Conservation (phyloP, 345 rosid species). For the Rhodomyrtus tomentosa region DNA sequence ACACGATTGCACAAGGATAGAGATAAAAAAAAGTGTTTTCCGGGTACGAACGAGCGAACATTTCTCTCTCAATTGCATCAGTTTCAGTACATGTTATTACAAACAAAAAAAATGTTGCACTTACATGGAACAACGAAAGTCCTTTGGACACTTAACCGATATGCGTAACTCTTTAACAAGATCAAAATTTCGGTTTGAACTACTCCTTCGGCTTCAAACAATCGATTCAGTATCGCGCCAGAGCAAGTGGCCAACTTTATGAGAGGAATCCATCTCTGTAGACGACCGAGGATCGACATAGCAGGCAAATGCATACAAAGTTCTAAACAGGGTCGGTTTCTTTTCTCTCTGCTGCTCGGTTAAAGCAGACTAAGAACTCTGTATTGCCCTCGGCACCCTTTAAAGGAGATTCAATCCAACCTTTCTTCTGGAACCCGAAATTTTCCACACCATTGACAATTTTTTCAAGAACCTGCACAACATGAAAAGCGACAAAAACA, state of each 20-base stretch:
- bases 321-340: not conserved
- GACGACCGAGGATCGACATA: not conserved
- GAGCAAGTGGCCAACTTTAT: not conserved
- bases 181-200: not conserved
- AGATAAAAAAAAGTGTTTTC: no score
- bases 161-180: not conserved
- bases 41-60: not conserved
- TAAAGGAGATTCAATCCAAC: constrained; percentile 82
- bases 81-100: not conserved
- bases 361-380: constrained; percentile 76
- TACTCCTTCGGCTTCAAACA: not conserved
- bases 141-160: not conserved
- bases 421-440: constrained; percentile 59
- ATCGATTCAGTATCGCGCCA: not conserved
- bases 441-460: constrained; percentile 65
- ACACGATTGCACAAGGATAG: no score
- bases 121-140: not conserved
- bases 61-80: not conserved
- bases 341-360: constrained; percentile 9
- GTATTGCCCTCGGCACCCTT: constrained; percentile 90
- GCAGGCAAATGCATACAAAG: not conserved
- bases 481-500: not conserved
- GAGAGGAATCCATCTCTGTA: not conserved
- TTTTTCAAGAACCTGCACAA: constrained; percentile 62
- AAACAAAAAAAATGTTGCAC: not conserved